Percentiles rank a stretch among this genome's conserved stretches.
These are phyloP conservation scores for Ophiorrhiza pumila DNA, from an alignment of 257 asterid genomes.

Conservation along the genomic window DNA sequence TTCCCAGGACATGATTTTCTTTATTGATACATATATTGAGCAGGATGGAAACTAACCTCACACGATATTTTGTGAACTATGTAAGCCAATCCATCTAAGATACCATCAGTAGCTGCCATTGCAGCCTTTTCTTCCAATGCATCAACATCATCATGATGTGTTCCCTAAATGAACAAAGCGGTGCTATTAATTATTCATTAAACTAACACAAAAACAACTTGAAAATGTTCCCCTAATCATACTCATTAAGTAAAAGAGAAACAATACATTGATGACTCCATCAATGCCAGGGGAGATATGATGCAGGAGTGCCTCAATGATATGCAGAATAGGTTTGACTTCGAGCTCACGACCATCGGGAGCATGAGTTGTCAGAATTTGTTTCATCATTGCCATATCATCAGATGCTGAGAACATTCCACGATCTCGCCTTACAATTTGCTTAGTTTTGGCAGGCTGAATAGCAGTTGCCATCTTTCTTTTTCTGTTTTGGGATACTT, in stretches of 20 bases:
- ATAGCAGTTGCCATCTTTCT: slow-evolving; percentile 32
- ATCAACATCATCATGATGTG: slow-evolving; percentile 19
- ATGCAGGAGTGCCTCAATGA: slow-evolving; percentile 46
- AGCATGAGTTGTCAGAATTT: slow-evolving; percentile 62
- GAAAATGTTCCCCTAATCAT: neutral
- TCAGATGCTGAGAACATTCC: slow-evolving; percentile 40
- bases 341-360: slow-evolving; percentile 50
- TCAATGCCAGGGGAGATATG: slow-evolving; percentile 57
- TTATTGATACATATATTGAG: neutral
- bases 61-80: slow-evolving; percentile 53
- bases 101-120: slow-evolving; percentile 34
- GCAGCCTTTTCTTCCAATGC: slow-evolving; percentile 37
- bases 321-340: slow-evolving; percentile 39
- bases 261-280: slow-evolving; percentile 42
- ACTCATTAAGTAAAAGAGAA: neutral
- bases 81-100: slow-evolving; percentile 44
- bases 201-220: neutral
- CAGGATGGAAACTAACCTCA: slow-evolving; percentile 40
- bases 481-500: slow-evolving; percentile 1
- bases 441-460: slow-evolving; percentile 28
- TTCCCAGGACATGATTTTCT: neutral
- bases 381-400: slow-evolving; percentile 46
- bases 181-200: neutral
- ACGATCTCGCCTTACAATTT: slow-evolving; percentile 30
- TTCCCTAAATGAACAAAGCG: slow-evolving; percentile 36